Conservation (phyloP, 2,329 filamentous ascomycete species). For the Aspergillus sp. region DNA sequence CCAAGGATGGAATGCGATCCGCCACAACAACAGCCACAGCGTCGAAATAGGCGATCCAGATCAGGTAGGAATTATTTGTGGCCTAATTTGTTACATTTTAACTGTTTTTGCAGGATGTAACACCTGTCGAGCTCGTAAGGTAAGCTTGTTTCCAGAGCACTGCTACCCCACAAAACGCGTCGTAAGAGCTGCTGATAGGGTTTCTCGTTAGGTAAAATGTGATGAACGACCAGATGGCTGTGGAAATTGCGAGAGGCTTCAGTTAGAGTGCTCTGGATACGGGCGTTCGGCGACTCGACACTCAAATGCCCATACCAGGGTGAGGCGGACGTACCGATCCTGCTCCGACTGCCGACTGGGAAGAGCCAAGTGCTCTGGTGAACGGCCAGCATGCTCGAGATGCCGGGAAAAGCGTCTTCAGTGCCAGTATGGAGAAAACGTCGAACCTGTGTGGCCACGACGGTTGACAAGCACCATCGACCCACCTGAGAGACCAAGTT, state of each 20-base stretch:
- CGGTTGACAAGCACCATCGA: background rate
- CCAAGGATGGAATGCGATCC: background rate
- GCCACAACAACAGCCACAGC: background rate
- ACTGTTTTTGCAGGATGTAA: slow-evolving; percentile 3
- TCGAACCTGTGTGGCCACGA: slow-evolving; percentile 1
- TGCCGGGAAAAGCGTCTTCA: background rate
- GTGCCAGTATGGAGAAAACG: slow-evolving; percentile 3
- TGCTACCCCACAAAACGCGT: background rate
- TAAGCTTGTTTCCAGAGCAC: background rate
- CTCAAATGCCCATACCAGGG: background rate
- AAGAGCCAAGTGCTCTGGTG: slow-evolving; percentile 7
- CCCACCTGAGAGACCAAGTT: background rate
- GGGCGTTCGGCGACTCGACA: background rate
- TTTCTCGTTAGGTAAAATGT: slow-evolving; percentile 6
- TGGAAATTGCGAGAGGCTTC: slow-evolving; percentile 7
- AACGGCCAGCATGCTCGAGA: background rate
- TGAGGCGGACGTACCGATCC: slow-evolving; percentile 2
- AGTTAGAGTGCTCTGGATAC: background rate
- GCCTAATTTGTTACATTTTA: background rate
- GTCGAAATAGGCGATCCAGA: background rate
- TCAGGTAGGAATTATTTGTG: background rate
- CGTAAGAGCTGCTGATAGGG: background rate
- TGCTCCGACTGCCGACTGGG: slow-evolving; percentile 2
- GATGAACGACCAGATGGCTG: slow-evolving; percentile 5
- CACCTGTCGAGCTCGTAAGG: slow-evolving; percentile 8